A percentile compares a stretch with the other conserved stretches of the same genome.
Conservation (phyloP, 2,329 filamentous ascomycete genomes). For the Fusarium nematophilum region DNA sequence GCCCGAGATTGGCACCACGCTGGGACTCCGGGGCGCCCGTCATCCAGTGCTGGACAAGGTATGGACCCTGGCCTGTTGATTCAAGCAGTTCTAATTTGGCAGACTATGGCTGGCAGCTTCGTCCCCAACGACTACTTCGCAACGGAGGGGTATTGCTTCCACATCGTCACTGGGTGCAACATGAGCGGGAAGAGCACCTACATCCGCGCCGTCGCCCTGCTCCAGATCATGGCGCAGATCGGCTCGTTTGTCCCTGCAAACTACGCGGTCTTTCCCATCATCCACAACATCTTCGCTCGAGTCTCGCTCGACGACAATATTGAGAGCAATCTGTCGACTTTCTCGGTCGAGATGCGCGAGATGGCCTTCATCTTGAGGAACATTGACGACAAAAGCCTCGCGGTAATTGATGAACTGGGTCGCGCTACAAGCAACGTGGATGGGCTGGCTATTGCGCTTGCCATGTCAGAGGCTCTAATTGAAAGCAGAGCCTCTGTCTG, state of each 20-base stretch:
- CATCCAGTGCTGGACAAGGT: conserved; percentile 83
- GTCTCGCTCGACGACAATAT: conserved; percentile 89
- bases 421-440: conserved; percentile 90
- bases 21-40: conserved; percentile 79
- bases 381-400: conserved; percentile 79
- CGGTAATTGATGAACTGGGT: conserved; percentile 92
- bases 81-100: not conserved
- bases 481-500: conserved; percentile 83
- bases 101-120: conserved; percentile 74
- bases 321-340: conserved; percentile 92
- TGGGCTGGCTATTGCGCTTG: conserved; percentile 87
- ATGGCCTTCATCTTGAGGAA: conserved; percentile 93
- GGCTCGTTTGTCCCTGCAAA: conserved; percentile 90
- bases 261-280: conserved; percentile 83
- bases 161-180: conserved; percentile 95
- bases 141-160: conserved; percentile 82
- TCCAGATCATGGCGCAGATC: conserved; percentile 93
- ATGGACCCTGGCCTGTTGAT: not conserved
- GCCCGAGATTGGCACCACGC: conserved; percentile 74
- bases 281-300: conserved; percentile 86
- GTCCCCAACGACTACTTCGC: conserved; percentile 93
- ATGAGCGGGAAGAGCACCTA: conserved; percentile 99
- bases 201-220: conserved; percentile 84
- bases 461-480: conserved; percentile 88
- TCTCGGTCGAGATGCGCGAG: conserved; percentile 94